Evolutionary conservation across 176 grass and related monocot species (phyloP).

Genomic region (Microstegium vimineum): DNA sequence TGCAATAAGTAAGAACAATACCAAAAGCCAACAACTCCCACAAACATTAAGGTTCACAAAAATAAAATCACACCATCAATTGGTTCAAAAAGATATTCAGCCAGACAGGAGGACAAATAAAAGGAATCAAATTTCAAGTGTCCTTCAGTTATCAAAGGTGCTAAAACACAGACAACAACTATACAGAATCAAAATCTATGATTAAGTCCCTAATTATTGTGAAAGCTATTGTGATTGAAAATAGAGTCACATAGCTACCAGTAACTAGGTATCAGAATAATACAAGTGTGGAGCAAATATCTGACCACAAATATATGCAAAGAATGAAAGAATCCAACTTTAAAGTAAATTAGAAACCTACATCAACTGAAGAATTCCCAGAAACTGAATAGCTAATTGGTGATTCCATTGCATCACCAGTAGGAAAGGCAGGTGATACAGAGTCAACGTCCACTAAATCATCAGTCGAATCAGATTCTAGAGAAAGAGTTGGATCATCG

Average conservation of each 20-base stretch:
- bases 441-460: constrained; percentile 36
- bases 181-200: not conserved
- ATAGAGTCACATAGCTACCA: not conserved
- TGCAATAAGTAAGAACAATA: not conserved
- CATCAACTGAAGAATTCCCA: constrained; percentile 29
- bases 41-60: constrained; percentile 1
- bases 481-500: constrained; percentile 23
- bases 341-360: constrained; percentile 29
- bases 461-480: constrained; percentile 37
- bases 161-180: not conserved
- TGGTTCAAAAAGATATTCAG: not conserved
- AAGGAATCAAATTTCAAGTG: not conserved
- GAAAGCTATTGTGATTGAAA: not conserved
- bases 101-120: not conserved
- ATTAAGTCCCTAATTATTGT: not conserved
- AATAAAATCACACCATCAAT: not conserved
- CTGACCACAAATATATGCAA: not conserved
- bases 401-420: constrained; percentile 17
- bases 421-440: not conserved
- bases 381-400: constrained; percentile 11
- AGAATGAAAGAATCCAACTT: not conserved
- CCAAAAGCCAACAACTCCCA: not conserved
- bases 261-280: not conserved
- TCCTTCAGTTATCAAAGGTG: not conserved
- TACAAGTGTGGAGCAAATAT: not conserved